Evolutionary conservation across 176 grass and related monocot species (phyloP), one percentile per base, ranked within the genome.

Genomic region (Ananas comosus): DNA sequence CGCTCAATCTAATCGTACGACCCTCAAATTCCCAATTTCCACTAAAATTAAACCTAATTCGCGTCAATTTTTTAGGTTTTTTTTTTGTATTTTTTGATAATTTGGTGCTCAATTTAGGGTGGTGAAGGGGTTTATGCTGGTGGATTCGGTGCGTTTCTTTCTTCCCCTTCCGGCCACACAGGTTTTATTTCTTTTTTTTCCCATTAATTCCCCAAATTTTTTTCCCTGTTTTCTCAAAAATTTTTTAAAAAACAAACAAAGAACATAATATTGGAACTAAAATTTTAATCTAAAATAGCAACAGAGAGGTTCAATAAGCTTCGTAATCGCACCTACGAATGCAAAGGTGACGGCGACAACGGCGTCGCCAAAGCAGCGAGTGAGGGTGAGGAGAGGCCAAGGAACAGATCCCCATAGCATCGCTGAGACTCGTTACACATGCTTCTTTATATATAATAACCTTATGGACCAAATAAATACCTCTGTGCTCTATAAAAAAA

Each of bases 1-100:
- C 89, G 13, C 80, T 82, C 66, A 90, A 90, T 73, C 71, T 77
- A 73, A 70, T 82, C 76, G 94, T 92, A 83, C 3, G 73, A 57
- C 17, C 64, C 48, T 17, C 53, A 58, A n/a, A n/a, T 58, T 14
- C 53, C 14, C 18, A 13, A n/a, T 17, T 58, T 58, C 18, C 2
- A 17, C 53, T 17, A 58, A 57, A 58, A 58, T n/a, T 6, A 0
- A 18, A 16, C 53, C 25, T 27, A 27, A 27, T 27, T 27, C 25
- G 25, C 25, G 25, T 27, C 25, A 27, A 27, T 11, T 18, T 57
- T 57, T 57, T 57, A 14, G 25, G 2, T 27, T 27, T 57, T 6
- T 6, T 74, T 51, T 25, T 23, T 23, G 22, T 9, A 18, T 53
- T 19, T 54, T 5, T 0, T 23, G 22, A 28, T 50, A 48, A 17